Percentiles rank a stretch among this genome's conserved stretches.
These are phyloP conservation scores for Pneumocystis sp. DNA, from an alignment of 1,139 yeast species.

Conservation along the genomic window DNA sequence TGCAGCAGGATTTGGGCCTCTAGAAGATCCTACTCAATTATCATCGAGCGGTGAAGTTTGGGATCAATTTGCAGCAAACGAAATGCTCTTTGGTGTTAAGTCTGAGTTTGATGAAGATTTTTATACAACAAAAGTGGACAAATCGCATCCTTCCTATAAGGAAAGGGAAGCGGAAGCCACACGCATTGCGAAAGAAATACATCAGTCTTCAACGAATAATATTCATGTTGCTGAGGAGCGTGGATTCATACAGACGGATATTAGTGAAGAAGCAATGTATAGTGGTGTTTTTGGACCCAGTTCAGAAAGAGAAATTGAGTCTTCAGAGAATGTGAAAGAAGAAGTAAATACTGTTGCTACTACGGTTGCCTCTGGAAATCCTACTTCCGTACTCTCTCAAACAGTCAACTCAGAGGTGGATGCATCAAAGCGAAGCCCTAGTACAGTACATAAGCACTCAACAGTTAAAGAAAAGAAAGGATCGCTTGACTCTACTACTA, in stretches of 20 bases:
- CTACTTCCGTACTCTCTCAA: slow-evolving; percentile 1
- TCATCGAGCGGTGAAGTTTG: slow-evolving; percentile 31
- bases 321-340: background rate
- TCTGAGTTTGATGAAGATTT: slow-evolving; percentile 78
- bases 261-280: slow-evolving; percentile 92
- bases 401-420: slow-evolving; percentile 6
- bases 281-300: slow-evolving; percentile 63
- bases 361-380: slow-evolving; percentile 6
- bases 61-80: slow-evolving; percentile 92
- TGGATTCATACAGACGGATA: slow-evolving; percentile 62
- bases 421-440: slow-evolving; percentile 5
- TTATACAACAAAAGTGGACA: slow-evolving; percentile 76
- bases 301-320: background rate
- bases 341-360: background rate
- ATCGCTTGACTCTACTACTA: background rate
- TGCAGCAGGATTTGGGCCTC: slow-evolving; percentile 18
- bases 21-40: slow-evolving; percentile 29
- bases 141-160: slow-evolving; percentile 55
- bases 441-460: background rate
- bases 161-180: slow-evolving; percentile 59
- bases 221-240: slow-evolving; percentile 84
- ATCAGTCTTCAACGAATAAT: slow-evolving; percentile 47
- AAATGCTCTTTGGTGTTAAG: slow-evolving; percentile 73
- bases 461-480: slow-evolving; percentile 1
- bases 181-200: slow-evolving; percentile 67